A percentile compares a stretch with the other conserved stretches of the same genome.
phyloP scores from a whole-genome alignment of 2,329 filamentous ascomycete species.

The Colletotrichum gigasporum region DNA sequence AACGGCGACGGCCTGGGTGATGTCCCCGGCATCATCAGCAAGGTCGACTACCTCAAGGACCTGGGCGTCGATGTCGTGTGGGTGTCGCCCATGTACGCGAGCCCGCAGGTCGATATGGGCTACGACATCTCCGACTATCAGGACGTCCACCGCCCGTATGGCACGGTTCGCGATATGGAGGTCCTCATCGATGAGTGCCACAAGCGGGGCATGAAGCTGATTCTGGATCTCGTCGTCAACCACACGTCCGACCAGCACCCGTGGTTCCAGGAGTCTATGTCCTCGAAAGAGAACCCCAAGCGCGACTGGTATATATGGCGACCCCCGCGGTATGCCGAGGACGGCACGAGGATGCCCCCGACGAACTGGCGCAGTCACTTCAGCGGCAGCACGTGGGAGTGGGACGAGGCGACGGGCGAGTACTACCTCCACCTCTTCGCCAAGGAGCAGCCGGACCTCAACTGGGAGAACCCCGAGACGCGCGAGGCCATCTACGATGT shows the following conservation, averaged over 20 bases:
- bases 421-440: conserved; percentile 84
- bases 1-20: conserved; percentile 70
- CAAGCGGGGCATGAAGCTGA: conserved; percentile 71
- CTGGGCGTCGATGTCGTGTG: conserved; percentile 73
- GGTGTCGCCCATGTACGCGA: conserved; percentile 73
- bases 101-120: conserved; percentile 74
- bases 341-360: conserved; percentile 73
- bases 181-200: conserved; percentile 68
- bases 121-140: conserved; percentile 78
- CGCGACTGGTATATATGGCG: conserved; percentile 75
- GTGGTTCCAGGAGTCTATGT: conserved; percentile 76
- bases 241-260: conserved; percentile 78
- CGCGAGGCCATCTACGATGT: conserved; percentile 76
- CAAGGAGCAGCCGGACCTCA: conserved; percentile 82
- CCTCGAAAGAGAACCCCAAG: conserved; percentile 69
- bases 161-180: conserved; percentile 73
- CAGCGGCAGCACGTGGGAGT: conserved; percentile 72
- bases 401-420: conserved; percentile 76
- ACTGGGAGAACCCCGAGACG: conserved; percentile 79
- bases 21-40: conserved; percentile 69
- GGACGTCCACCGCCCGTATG: conserved; percentile 71
- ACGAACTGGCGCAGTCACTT: conserved; percentile 79
- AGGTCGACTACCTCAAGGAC: conserved; percentile 68
- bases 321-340: conserved; percentile 59
- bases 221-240: conserved; percentile 82